Evolutionary conservation across 371 early-diverging fungal species (phyloP), one percentile per base, ranked within the genome.

Genomic region (Syncephalastrum sp.): DNA sequence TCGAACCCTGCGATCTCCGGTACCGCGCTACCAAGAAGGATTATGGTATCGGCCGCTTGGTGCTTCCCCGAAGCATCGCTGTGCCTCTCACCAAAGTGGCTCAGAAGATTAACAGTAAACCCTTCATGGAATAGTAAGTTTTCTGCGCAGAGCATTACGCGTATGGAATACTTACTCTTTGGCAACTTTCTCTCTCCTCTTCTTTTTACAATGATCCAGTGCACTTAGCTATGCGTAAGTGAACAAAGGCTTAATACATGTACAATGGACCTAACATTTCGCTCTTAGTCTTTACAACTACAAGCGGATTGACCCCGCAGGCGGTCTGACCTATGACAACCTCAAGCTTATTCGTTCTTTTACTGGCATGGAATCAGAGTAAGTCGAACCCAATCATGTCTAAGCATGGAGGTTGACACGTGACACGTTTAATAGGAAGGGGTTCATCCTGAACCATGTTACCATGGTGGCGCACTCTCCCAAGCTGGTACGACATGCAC

Each of bases 1-100:
- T 94, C 42, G 94, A 94, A 65, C 93, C 93, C 14, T 93, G 94
- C 59, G 92, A 94, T 64, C 77, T 93, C 50, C 72, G 83, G 57
- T 85, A 75, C 73, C 81, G 88, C 47, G 66, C 80, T 56, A 74
- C 68, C 2, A 33, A 33, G 38, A 83, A 83, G 8, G 83, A 86
- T 16, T 93, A 93, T 68, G 94, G 94, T 2, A 74, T 91, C 21
- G 94, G 90, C 3, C 77, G 94, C 13, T 77, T 83, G 19, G 72
- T 86, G 10, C 68, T 93, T 51, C 92, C 93, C 15, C 72, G 74
- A 59, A 81, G 85, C 59, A 88, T 94, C 48, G 94, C 94, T 13
- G 82, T 88, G n/a, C 94, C 94, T 3, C 68, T 94, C 45, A 72
- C 69, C 42, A 81, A 80, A 15, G 77, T 94, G 0, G 79, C 93